A percentile compares a stretch with the other conserved stretches of the same genome.
Conservation (phyloP, 2,329 filamentous ascomycete species). For the Penicillium freii region DNA sequence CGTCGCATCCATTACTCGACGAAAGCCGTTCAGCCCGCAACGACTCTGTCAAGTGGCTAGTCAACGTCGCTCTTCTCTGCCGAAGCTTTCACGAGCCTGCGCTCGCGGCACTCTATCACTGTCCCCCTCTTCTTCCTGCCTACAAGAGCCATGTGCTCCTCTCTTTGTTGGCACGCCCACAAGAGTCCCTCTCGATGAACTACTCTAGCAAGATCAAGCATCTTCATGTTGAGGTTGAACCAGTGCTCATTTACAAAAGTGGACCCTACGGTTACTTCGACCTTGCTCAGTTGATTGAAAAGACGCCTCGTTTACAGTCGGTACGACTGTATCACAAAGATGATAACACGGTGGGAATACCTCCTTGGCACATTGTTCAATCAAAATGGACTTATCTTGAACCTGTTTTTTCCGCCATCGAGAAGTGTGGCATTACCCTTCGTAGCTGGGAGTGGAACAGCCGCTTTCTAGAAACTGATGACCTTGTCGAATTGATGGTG, state of each 20-base stretch:
- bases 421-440: slow-evolving; percentile 47
- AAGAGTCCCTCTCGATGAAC: slow-evolving; percentile 53
- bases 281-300: slow-evolving; percentile 58
- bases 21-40: slow-evolving; percentile 25
- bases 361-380: slow-evolving; percentile 26
- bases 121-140: slow-evolving; percentile 61
- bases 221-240: slow-evolving; percentile 66
- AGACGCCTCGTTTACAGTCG: slow-evolving; percentile 65
- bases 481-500: slow-evolving; percentile 50
- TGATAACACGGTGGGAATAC: slow-evolving; percentile 50
- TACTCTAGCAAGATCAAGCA: slow-evolving; percentile 70
- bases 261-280: slow-evolving; percentile 57
- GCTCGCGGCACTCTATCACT: slow-evolving; percentile 68
- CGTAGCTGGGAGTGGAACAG: slow-evolving; percentile 58
- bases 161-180: slow-evolving; percentile 56
- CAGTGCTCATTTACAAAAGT: slow-evolving; percentile 53
- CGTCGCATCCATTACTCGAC: slow-evolving; percentile 58
- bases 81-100: slow-evolving; percentile 69
- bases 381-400: slow-evolving; percentile 67
- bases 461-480: slow-evolving; percentile 42
- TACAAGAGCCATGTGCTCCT: slow-evolving; percentile 51
- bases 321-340: slow-evolving; percentile 70
- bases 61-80: slow-evolving; percentile 62
- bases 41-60: slow-evolving; percentile 56
- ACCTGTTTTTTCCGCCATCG: slow-evolving; percentile 64